A percentile compares a stretch with the other conserved stretches of the same genome.
phyloP scores from a whole-genome alignment of 108 stramenopile genomes.

The Cyclotella sp. region DNA sequence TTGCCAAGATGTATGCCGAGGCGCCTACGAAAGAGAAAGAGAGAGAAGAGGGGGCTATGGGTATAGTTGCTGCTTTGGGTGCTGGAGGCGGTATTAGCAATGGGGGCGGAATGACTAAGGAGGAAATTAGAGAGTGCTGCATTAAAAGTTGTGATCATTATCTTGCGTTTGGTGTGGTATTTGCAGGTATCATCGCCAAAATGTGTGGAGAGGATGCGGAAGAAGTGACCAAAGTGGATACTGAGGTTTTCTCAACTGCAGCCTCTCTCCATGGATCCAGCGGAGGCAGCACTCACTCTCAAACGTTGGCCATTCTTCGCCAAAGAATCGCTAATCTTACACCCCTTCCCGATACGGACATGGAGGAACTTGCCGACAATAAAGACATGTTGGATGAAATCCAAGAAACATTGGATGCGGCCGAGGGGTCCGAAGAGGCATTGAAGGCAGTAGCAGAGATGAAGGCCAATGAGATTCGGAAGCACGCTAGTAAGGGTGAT shows the following conservation, averaged over 20 bases:
- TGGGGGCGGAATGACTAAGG: slow-evolving; percentile 31
- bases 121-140: slow-evolving; percentile 51
- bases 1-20: slow-evolving; percentile 68
- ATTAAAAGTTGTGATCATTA: slow-evolving; percentile 59
- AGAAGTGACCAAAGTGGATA: slow-evolving; percentile 29
- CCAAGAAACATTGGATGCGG: slow-evolving; percentile 83
- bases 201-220: slow-evolving; percentile 69
- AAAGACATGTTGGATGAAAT: slow-evolving; percentile 81
- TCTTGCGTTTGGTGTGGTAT: slow-evolving; percentile 60
- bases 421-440: slow-evolving; percentile 63
- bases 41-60: slow-evolving; percentile 31
- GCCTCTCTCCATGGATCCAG: slow-evolving; percentile 41
- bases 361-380: slow-evolving; percentile 29
- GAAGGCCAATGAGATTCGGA: slow-evolving; percentile 60
- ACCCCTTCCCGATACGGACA: slow-evolving; percentile 14
- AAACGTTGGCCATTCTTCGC: slow-evolving; percentile 27
- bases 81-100: slow-evolving; percentile 11
- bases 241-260: slow-evolving; percentile 7
- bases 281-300: slow-evolving; percentile 18
- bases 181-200: slow-evolving; percentile 67
- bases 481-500: slow-evolving; percentile 41
- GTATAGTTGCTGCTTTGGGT: slow-evolving; percentile 22
- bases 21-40: slow-evolving; percentile 28
- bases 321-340: slow-evolving; percentile 24
- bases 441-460: slow-evolving; percentile 63